These are phyloP conservation scores for Albatrellus sp. DNA, from an alignment of 1,284 basidiomycete genomes.

Conservation along the genomic window DNA sequence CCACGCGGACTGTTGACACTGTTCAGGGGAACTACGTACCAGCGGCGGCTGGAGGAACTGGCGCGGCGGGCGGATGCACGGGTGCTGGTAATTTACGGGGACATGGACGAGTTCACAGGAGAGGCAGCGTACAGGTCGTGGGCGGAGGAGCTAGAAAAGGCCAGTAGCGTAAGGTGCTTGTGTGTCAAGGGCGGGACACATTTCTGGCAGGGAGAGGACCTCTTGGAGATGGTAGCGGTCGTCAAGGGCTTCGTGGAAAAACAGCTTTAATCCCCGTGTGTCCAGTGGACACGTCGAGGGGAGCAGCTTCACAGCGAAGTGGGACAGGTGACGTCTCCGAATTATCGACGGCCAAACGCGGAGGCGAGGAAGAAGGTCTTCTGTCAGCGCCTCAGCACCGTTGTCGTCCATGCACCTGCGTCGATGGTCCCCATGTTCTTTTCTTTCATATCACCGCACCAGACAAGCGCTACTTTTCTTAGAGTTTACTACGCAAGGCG, in stretches of 20 bases:
- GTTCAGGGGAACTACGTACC: constrained; percentile 47
- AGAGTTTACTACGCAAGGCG: too few relatives aligned
- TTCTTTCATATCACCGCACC: too few relatives aligned
- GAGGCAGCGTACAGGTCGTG: constrained; percentile 41
- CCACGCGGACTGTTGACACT: constrained; percentile 56
- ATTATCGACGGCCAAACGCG: too few relatives aligned
- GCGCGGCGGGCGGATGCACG: constrained; percentile 29
- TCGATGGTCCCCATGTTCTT: too few relatives aligned
- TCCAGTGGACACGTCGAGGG: too few relatives aligned
- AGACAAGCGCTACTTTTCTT: too few relatives aligned
- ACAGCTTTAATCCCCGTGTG: too few relatives aligned
- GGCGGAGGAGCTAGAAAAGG: constrained; percentile 26
- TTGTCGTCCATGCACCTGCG: too few relatives aligned
- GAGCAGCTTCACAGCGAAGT: too few relatives aligned
- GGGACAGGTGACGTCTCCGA: too few relatives aligned
- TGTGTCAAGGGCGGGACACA: constrained; percentile 31
- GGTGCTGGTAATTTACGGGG: constrained; percentile 57
- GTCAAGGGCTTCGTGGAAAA: constrained; percentile 11
- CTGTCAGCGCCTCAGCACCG: too few relatives aligned
- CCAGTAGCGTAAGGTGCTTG: constrained; percentile 16
- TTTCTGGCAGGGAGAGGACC: constrained; percentile 25
- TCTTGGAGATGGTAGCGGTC: constrained; percentile 9
- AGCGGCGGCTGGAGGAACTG: constrained; percentile 34
- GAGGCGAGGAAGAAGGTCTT: too few relatives aligned
- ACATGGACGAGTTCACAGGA: constrained; percentile 62